Conservation (phyloP, 2,329 filamentous ascomycete species). For the Neurospora sp. region DNA sequence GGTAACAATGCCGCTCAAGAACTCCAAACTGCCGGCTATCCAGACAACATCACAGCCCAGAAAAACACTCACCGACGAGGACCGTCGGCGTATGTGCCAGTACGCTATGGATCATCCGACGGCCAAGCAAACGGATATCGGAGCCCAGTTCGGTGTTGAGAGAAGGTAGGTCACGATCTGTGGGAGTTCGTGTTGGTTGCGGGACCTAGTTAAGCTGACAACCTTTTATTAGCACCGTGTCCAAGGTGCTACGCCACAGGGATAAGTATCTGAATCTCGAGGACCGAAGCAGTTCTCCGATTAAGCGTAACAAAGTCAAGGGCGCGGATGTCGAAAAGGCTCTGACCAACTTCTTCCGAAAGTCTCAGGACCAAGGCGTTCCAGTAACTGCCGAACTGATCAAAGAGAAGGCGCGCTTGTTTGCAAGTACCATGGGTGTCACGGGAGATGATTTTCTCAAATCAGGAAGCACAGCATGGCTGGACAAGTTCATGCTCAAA, state of each 20-base stretch:
- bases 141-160: constrained; percentile 89
- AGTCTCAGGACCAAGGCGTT: constrained; percentile 66
- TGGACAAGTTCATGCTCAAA: constrained; percentile 94
- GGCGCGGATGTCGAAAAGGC: constrained; percentile 86
- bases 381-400: constrained; percentile 72
- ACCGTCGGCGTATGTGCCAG: constrained; percentile 85
- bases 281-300: constrained; percentile 67
- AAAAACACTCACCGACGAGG: constrained; percentile 83
- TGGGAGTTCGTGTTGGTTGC: constrained; percentile 3
- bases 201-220: constrained; percentile 19
- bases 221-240: constrained; percentile 67
- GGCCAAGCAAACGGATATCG: constrained; percentile 93
- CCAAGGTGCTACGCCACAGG: constrained; percentile 88
- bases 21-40: constrained; percentile 37
- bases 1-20: constrained; percentile 40
- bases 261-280: constrained; percentile 85
- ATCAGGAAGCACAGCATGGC: constrained; percentile 65
- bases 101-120: constrained; percentile 85
- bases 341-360: constrained; percentile 76
- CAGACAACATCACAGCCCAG: constrained; percentile 55
- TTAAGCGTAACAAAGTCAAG: constrained; percentile 76
- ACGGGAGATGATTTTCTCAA: constrained; percentile 63
- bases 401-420: constrained; percentile 72
- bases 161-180: constrained; percentile 59
- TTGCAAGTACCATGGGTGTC: constrained; percentile 59